phyloP scores from a whole-genome alignment of 2,329 filamentous ascomycete genomes.

The Scedosporium boydii region DNA sequence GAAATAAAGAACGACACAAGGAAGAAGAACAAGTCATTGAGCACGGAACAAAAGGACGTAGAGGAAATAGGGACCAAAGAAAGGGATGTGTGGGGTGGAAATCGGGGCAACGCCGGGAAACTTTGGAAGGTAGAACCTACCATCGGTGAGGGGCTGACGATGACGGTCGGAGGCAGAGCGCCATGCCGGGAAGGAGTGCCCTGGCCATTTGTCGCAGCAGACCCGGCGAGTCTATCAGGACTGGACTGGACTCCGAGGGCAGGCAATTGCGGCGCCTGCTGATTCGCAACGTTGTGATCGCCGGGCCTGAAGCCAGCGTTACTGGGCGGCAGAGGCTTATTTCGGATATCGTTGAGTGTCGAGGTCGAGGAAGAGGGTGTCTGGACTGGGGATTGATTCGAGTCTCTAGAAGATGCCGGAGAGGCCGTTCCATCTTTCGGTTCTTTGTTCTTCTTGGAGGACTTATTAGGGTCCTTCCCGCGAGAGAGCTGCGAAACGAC shows the following conservation, averaged over 20 bases:
- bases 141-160: conserved; percentile 90
- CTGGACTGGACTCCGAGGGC: conserved; percentile 22
- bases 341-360: conserved; percentile 74
- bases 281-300: conserved; percentile 28
- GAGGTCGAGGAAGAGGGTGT: conserved; percentile 88
- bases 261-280: conserved; percentile 25
- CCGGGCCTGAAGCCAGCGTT: conserved; percentile 31
- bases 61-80: not conserved
- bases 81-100: conserved; percentile 3
- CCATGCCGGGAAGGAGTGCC: conserved; percentile 56
- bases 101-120: not conserved
- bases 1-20: not conserved
- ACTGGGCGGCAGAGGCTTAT: conserved; percentile 63
- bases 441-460: conserved; percentile 66
- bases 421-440: conserved; percentile 70
- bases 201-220: conserved; percentile 31
- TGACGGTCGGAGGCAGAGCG: conserved; percentile 70
- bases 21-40: not conserved
- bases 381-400: conserved; percentile 50
- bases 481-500: conserved; percentile 66
- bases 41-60: not conserved
- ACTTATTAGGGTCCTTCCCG: conserved; percentile 79
- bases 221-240: conserved; percentile 29
- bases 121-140: conserved; percentile 43
- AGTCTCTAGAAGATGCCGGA: conserved; percentile 50